Conservation (phyloP, 192 early-diverging fungal species). For the Backusella tarrabulga region DNA sequence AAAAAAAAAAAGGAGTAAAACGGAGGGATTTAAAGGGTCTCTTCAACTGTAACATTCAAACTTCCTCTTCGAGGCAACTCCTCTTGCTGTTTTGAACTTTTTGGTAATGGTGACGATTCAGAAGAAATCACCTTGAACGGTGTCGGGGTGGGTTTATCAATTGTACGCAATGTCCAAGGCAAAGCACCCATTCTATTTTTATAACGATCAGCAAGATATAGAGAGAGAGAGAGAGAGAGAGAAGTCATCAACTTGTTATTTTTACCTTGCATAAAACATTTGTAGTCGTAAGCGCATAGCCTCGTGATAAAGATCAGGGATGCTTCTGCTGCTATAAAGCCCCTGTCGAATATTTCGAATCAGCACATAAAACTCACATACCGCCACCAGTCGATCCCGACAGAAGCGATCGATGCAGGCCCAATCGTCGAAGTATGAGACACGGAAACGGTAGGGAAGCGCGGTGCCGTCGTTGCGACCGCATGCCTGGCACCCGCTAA, state of each 20-base stretch:
- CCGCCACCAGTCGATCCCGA: slow-evolving; percentile 89
- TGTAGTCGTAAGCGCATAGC: slow-evolving; percentile 83
- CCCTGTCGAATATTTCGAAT: slow-evolving; percentile 88
- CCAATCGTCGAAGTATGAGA: slow-evolving; percentile 73
- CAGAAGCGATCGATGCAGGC: slow-evolving; percentile 79
- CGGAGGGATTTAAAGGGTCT: not conserved
- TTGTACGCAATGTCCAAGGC: slow-evolving; percentile 26
- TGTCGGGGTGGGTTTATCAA: not conserved
- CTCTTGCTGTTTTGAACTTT: slow-evolving; percentile 7
- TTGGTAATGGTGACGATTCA: slow-evolving; percentile 13
- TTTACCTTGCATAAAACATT: slow-evolving; percentile 81
- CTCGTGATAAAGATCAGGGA: slow-evolving; percentile 85
- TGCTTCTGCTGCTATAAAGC: slow-evolving; percentile 68
- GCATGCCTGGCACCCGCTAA: slow-evolving; percentile 53
- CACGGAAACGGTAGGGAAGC: slow-evolving; percentile 65
- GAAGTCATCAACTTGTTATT: not conserved
- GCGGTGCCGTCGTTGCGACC: slow-evolving; percentile 42
- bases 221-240: too few relatives aligned
- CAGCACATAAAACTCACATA: slow-evolving; percentile 94
- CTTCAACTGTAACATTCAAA: not conserved
- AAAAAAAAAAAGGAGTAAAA: not conserved
- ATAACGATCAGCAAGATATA: not conserved
- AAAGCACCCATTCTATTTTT: slow-evolving; percentile 28
- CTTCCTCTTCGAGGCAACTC: slow-evolving; percentile 10
- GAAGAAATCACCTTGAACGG: not conserved